Evolutionary conservation across 2,329 filamentous ascomycete species (phyloP).

Genomic region (Pezicula rhizophila): DNA sequence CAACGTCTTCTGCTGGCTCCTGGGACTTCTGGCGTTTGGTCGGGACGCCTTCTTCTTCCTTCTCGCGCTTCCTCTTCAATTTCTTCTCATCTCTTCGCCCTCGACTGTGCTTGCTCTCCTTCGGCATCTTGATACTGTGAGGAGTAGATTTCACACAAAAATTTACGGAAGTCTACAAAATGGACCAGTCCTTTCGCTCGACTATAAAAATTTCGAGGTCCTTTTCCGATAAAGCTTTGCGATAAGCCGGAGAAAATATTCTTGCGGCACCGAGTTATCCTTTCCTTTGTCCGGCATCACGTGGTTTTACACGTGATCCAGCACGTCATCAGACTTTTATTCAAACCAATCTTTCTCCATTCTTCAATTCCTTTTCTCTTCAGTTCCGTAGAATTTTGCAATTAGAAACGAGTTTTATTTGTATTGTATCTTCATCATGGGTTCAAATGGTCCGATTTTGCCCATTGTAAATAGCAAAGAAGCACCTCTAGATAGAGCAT

Average conservation of each 20-base stretch:
- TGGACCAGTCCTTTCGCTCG: too few species aligned
- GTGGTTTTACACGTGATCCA: too few species aligned
- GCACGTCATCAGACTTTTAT: neutral
- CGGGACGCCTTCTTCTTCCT: conserved; percentile 26
- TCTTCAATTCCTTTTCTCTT: neutral
- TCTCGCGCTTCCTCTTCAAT: conserved; percentile 44
- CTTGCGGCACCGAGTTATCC: too few species aligned
- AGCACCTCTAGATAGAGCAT: conserved; percentile 30
- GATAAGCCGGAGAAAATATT: too few species aligned
- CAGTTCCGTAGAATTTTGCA: neutral
- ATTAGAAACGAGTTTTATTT: neutral
- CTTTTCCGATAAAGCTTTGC: too few species aligned
- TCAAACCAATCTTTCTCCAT: neutral
- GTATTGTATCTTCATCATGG: conserved; percentile 9
- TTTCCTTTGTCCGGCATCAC: too few species aligned
- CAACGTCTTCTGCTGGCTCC: conserved; percentile 16
- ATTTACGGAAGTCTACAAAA: too few species aligned
- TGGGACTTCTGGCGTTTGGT: conserved; percentile 30
- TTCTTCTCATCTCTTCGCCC: conserved; percentile 45
- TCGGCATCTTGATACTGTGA: conserved; percentile 41
- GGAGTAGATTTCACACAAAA: too few species aligned
- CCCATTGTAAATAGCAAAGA: conserved; percentile 8
- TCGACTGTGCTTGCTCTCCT: conserved; percentile 52
- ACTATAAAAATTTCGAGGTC: too few species aligned
- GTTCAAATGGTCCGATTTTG: conserved; percentile 11